Conservation (phyloP, 768 basidiomycete species). For the Amanita polypyramis region DNA sequence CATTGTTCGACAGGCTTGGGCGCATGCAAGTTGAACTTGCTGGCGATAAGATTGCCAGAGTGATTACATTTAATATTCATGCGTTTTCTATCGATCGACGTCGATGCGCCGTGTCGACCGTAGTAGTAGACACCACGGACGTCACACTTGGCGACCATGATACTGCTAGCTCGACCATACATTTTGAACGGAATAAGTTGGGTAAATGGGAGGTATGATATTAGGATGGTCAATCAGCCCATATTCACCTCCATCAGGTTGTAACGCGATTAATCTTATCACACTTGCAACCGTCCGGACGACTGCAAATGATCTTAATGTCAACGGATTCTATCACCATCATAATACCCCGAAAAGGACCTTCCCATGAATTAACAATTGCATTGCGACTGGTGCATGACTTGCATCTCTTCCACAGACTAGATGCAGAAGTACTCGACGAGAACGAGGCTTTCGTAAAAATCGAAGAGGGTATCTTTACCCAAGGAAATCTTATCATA, state of each 20-base stretch:
- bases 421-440: slow-evolving; percentile 54
- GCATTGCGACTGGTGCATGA: slow-evolving; percentile 63
- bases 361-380: slow-evolving; percentile 31
- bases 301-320: slow-evolving; percentile 58
- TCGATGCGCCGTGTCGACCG: neutral
- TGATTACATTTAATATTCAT: slow-evolving; percentile 9
- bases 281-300: slow-evolving; percentile 29
- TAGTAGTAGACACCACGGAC: neutral
- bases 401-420: slow-evolving; percentile 53
- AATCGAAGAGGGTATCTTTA: slow-evolving; percentile 16
- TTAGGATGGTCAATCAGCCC: neutral
- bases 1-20: neutral
- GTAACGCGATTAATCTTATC: neutral
- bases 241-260: slow-evolving; percentile 4
- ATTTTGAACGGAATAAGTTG: neutral
- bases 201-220: neutral
- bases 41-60: neutral
- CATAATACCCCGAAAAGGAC: slow-evolving; percentile 32
- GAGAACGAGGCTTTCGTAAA: slow-evolving; percentile 25
- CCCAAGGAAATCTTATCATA: slow-evolving; percentile 45
- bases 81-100: slow-evolving; percentile 8
- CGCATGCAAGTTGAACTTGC: neutral
- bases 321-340: slow-evolving; percentile 43
- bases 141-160: neutral
- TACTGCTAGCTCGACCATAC: neutral